Evolutionary conservation across 192 early-diverging fungal genomes (phyloP).

Genomic region (Endogone sp.): DNA sequence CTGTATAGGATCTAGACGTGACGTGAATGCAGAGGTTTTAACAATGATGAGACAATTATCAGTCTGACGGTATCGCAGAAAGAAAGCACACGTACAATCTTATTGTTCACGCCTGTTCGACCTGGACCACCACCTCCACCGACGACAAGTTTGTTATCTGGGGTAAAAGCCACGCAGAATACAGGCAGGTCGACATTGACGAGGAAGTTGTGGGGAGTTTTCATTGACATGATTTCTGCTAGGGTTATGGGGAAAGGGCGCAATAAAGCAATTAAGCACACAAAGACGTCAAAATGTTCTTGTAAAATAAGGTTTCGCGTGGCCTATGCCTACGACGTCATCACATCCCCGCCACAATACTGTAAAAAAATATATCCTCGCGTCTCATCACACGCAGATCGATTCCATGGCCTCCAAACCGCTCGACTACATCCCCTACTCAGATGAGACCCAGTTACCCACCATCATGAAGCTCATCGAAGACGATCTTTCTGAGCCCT

Average conservation of each 20-base stretch:
- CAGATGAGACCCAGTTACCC: constrained; percentile 71
- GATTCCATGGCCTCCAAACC: neutral
- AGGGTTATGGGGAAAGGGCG: too few species aligned
- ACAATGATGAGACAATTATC: neutral
- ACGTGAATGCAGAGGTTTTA: neutral
- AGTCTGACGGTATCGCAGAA: constrained; percentile 1
- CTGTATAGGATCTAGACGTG: constrained; percentile 45
- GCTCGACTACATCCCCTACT: constrained; percentile 54
- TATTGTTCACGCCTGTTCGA: constrained; percentile 83
- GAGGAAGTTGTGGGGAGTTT: neutral
- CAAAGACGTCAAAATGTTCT: too few species aligned
- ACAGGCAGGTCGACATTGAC: constrained; percentile 39
- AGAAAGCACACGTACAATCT: constrained; percentile 54
- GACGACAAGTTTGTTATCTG: constrained; percentile 55
- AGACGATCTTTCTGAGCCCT: constrained; percentile 94
- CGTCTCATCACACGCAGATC: too few species aligned
- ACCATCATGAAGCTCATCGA: constrained; percentile 80
- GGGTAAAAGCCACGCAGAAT: constrained; percentile 54
- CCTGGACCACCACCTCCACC: constrained; percentile 87
- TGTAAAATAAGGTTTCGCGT: too few species aligned
- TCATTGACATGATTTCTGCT: too few species aligned
- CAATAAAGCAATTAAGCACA: too few species aligned
- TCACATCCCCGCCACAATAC: too few species aligned
- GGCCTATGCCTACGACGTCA: too few species aligned
- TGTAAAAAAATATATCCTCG: too few species aligned